Evolutionary conservation across 2,329 filamentous ascomycete species (phyloP).

Genomic region (Aureobasidium subglaciale): DNA sequence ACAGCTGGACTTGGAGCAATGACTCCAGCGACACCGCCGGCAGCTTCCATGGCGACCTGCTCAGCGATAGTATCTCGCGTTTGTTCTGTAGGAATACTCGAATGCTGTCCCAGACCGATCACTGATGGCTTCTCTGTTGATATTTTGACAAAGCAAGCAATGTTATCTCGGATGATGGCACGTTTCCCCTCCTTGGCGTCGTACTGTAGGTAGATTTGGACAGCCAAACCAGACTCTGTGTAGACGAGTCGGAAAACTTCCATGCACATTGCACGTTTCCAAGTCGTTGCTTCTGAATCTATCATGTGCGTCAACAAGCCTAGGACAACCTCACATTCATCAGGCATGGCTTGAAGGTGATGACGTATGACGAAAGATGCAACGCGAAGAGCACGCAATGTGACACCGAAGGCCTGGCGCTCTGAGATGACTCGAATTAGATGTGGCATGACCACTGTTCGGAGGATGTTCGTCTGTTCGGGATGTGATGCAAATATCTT

Average conservation of each 20-base stretch:
- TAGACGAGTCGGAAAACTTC: conserved; percentile 85
- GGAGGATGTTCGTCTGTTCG: conserved; percentile 74
- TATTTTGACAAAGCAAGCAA: conserved; percentile 82
- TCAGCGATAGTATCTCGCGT: conserved; percentile 58
- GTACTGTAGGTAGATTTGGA: conserved; percentile 73
- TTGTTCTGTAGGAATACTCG: conserved; percentile 65
- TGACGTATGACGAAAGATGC: conserved; percentile 73
- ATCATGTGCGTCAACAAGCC: conserved; percentile 76
- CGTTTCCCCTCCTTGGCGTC: conserved; percentile 67
- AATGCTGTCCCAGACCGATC: conserved; percentile 84
- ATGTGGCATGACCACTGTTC: conserved; percentile 72
- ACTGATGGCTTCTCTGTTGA: conserved; percentile 84
- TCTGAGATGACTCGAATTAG: conserved; percentile 72
- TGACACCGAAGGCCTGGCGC: conserved; percentile 70
- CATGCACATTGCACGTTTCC: conserved; percentile 87
- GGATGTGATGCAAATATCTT: conserved; percentile 68
- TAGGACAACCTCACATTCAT: conserved; percentile 77
- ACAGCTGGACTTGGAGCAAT: conserved; percentile 66
- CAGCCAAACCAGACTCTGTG: conserved; percentile 67
- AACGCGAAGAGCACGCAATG: conserved; percentile 74
- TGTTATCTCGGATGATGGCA: conserved; percentile 70
- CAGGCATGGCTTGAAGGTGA: conserved; percentile 65
- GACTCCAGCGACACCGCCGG: conserved; percentile 74
- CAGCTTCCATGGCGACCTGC: conserved; percentile 78
- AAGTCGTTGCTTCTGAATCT: conserved; percentile 71